Percentiles rank a stretch among this genome's conserved stretches.
Evolutionary conservation across 2,329 filamentous ascomycete species (phyloP).

Genomic region (Fusarium veterinarium): DNA sequence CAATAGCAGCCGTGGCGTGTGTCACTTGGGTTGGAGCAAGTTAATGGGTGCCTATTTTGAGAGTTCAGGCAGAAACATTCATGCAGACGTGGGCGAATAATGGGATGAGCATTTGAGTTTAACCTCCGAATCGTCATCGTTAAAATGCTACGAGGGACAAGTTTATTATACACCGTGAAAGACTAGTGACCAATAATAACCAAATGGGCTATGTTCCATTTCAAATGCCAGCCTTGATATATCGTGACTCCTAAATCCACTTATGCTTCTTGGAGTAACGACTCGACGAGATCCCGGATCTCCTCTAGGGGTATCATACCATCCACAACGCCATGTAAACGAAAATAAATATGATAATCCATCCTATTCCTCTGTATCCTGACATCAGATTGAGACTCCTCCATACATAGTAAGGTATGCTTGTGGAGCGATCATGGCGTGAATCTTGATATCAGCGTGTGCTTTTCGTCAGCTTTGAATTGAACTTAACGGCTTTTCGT

Average conservation of each 20-base stretch:
- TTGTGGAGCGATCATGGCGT: rapidly evolving
- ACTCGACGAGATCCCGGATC: no score
- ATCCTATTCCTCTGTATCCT: neutral
- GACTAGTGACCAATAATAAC: rapidly evolving
- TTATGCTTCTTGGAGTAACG: no score
- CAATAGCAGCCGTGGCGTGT: constrained; percentile 47
- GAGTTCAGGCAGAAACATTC: neutral
- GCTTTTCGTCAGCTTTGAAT: neutral
- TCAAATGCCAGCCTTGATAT: rapidly evolving
- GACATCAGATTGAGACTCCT: rapidly evolving
- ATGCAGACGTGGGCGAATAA: neutral
- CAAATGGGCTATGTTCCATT: neutral
- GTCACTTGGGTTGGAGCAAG: constrained; percentile 42
- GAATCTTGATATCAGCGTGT: neutral
- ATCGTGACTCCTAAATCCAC: no score
- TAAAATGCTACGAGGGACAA: neutral
- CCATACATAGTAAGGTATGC: rapidly evolving
- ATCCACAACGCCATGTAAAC: neutral
- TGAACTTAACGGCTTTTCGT: neutral
- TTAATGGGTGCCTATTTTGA: neutral
- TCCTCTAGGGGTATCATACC: neutral
- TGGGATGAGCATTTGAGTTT: neutral
- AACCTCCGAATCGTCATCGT: neutral
- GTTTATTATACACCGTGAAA: neutral
- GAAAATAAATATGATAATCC: neutral